A percentile compares a stretch with the other conserved stretches of the same genome.
Evolutionary conservation across 78 protist genomes (phyloP).

Genomic region (Dictyostelium intermedium): DNA sequence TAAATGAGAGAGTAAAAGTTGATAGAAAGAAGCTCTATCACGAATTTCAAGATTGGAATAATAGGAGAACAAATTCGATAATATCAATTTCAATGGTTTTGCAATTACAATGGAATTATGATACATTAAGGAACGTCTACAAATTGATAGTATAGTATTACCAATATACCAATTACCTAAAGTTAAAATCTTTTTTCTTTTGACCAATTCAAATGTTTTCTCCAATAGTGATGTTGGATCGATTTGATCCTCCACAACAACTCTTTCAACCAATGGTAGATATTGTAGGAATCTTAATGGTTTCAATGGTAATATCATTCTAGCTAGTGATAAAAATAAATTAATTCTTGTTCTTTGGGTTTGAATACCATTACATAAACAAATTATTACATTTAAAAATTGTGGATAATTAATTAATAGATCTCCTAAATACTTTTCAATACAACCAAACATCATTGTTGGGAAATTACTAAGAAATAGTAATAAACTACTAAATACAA

Average conservation of each 20-base stretch:
- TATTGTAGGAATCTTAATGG: slow-evolving; percentile 41
- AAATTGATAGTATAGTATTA: slow-evolving; percentile 52
- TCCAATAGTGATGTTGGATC: slow-evolving; percentile 38
- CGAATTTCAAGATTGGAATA: slow-evolving; percentile 56
- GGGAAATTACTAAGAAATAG: slow-evolving; percentile 26
- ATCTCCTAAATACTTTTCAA: slow-evolving; percentile 45
- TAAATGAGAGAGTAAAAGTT: slow-evolving; percentile 43
- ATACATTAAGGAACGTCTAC: slow-evolving; percentile 14
- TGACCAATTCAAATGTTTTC: slow-evolving; percentile 33
- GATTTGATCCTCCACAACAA: slow-evolving; percentile 57
- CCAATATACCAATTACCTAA: slow-evolving; percentile 64
- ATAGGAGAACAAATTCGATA: background rate
- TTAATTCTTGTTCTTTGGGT: background rate
- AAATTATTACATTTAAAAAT: slow-evolving; percentile 29
- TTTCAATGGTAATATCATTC: background rate
- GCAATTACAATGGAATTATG: background rate
- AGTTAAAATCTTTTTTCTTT: slow-evolving; percentile 11
- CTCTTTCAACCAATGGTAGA: slow-evolving; percentile 60
- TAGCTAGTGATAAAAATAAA: slow-evolving; percentile 26
- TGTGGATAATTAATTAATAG: slow-evolving; percentile 32
- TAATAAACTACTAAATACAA: slow-evolving; percentile 36
- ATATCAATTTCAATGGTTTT: slow-evolving; percentile 43
- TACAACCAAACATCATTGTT: background rate
- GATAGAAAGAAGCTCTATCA: slow-evolving; percentile 50
- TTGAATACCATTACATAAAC: slow-evolving; percentile 33